These are phyloP conservation scores for Penstemon barbatus DNA, from an alignment of 257 asterid species.

Conservation along the genomic window DNA sequence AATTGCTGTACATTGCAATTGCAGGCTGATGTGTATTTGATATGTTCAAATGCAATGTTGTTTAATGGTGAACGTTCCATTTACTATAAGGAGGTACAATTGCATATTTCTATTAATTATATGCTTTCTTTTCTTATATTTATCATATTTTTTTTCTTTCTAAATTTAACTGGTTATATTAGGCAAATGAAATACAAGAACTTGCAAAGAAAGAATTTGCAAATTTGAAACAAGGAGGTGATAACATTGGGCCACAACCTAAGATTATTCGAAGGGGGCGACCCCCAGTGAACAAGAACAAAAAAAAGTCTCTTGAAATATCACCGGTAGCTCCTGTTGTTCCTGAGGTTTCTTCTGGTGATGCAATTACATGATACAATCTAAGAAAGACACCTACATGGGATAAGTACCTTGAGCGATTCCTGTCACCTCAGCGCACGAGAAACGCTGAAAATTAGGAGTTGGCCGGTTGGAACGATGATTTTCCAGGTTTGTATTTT, in stretches of 20 bases:
- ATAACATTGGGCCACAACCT: slow-evolving; percentile 83
- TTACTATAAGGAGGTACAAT: slow-evolving; percentile 80
- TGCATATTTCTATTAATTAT: background rate
- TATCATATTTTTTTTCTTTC: background rate
- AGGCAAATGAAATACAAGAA: slow-evolving; percentile 90
- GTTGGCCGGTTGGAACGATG: slow-evolving; percentile 57
- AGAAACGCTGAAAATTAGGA: slow-evolving; percentile 31
- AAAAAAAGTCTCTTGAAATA: slow-evolving; percentile 54
- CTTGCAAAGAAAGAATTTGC: slow-evolving; percentile 78
- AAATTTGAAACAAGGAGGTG: slow-evolving; percentile 85
- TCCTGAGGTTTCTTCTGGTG: slow-evolving; percentile 55
- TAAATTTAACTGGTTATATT: slow-evolving; percentile 26
- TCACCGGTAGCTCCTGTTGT: slow-evolving; percentile 57
- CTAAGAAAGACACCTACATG: slow-evolving; percentile 68
- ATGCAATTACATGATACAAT: slow-evolving; percentile 61
- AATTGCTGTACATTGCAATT: slow-evolving; percentile 21
- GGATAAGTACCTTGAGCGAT: slow-evolving; percentile 48
- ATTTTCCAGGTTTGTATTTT: slow-evolving; percentile 77
- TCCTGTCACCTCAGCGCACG: slow-evolving; percentile 46
- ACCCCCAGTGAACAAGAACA: slow-evolving; percentile 78
- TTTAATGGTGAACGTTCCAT: slow-evolving; percentile 79
- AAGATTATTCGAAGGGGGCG: slow-evolving; percentile 93
- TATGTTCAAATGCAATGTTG: slow-evolving; percentile 93
- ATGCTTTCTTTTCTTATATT: background rate
- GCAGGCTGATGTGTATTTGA: slow-evolving; percentile 87